phyloP scores from a whole-genome alignment of 2,329 filamentous ascomycete genomes.

The Thielaviopsis euricoi region DNA sequence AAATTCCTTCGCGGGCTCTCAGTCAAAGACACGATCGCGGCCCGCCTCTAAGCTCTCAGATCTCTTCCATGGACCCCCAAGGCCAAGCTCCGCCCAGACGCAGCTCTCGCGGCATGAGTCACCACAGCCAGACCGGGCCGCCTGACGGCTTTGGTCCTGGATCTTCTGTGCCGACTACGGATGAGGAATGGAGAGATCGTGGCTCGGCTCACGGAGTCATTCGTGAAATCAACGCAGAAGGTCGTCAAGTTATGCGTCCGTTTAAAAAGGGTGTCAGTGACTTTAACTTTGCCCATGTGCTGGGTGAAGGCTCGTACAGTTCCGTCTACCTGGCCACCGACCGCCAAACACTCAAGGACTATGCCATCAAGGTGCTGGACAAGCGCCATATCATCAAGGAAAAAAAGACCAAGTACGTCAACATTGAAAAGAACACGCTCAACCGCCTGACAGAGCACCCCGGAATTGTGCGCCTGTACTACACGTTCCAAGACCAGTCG shows the following conservation, averaged over 20 bases:
- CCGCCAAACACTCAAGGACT: slow-evolving; percentile 84
- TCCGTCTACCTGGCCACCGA: slow-evolving; percentile 88
- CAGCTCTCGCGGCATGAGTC: slow-evolving; percentile 55
- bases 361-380: slow-evolving; percentile 94
- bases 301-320: slow-evolving; percentile 96
- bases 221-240: slow-evolving; percentile 71
- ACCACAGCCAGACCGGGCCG: slow-evolving; percentile 24
- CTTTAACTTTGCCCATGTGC: slow-evolving; percentile 77
- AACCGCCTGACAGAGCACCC: slow-evolving; percentile 94
- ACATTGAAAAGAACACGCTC: slow-evolving; percentile 96
- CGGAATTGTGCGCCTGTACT: slow-evolving; percentile 89
- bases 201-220: slow-evolving; percentile 75
- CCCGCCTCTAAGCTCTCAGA: neutral
- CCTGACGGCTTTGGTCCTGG: slow-evolving; percentile 23
- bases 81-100: slow-evolving; percentile 20
- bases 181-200: slow-evolving; percentile 89
- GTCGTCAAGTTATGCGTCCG: slow-evolving; percentile 62
- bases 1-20: slow-evolving; percentile 6
- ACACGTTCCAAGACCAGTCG: slow-evolving; percentile 94
- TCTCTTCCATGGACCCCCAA: neutral
- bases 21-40: slow-evolving; percentile 7
- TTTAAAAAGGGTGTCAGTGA: slow-evolving; percentile 97
- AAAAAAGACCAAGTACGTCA: slow-evolving; percentile 99
- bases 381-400: slow-evolving; percentile 99
- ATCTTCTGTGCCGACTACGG: slow-evolving; percentile 35